Conservation (phyloP, 1,139 yeast genomes). For the Debaryomyces udenii region DNA sequence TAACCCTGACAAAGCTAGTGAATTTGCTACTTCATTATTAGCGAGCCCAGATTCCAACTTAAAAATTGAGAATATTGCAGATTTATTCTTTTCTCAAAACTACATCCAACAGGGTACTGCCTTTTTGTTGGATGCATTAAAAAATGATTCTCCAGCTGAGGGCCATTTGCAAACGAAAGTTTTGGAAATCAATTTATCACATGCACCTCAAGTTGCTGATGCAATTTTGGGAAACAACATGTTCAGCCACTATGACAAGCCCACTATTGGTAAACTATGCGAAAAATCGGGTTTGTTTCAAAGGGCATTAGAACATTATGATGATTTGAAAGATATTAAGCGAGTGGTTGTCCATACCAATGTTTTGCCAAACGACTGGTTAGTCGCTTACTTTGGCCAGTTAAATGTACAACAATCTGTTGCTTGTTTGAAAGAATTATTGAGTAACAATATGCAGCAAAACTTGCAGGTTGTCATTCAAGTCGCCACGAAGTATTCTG, state of each 20-base stretch:
- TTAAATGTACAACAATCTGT: conserved; percentile 92
- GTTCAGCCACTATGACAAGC: conserved; percentile 95
- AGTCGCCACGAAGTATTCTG: conserved; percentile 96
- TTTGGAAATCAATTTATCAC: conserved; percentile 86
- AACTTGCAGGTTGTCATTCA: conserved; percentile 93
- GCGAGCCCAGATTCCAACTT: conserved; percentile 63
- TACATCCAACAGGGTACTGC: conserved; percentile 98
- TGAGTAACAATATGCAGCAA: conserved; percentile 78
- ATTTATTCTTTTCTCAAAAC: conserved; percentile 92
- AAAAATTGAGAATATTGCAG: conserved; percentile 86
- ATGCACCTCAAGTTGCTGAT: conserved; percentile 99
- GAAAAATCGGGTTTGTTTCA: conserved; percentile 94
- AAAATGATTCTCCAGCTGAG: conserved; percentile 91
- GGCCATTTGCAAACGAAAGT: conserved; percentile 96
- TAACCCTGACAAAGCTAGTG: conserved; percentile 97
- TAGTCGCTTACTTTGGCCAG: conserved; percentile 89
- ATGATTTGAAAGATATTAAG: conserved; percentile 92
- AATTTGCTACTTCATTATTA: conserved; percentile 87
- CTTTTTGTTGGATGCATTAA: conserved; percentile 92
- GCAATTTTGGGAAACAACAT: conserved; percentile 95
- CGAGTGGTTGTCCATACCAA: conserved; percentile 90
- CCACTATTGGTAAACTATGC: conserved; percentile 87
- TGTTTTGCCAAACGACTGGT: conserved; percentile 90
- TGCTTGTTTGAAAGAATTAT: conserved; percentile 83
- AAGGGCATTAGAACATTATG: conserved; percentile 94